Percentiles rank a stretch among this genome's conserved stretches.
Conservation (phyloP, 257 asterid species). For the Penstemon barbatus region DNA sequence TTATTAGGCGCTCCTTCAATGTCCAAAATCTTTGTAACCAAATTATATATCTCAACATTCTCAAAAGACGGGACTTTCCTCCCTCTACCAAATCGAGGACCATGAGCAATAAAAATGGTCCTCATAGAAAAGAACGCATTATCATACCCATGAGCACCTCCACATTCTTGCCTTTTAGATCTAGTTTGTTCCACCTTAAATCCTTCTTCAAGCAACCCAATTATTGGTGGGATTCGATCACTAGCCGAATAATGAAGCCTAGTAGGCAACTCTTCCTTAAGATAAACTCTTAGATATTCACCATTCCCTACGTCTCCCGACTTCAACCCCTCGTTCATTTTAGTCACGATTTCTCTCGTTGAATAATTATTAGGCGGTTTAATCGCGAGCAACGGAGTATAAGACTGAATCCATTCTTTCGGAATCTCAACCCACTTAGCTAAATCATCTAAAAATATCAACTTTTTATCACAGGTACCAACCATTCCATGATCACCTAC, state of each 20-base stretch:
- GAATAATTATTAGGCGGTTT: constrained; percentile 45
- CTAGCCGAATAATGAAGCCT: constrained; percentile 61
- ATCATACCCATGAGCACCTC: constrained; percentile 85
- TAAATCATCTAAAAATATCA: constrained; percentile 60
- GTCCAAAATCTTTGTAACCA: constrained; percentile 56
- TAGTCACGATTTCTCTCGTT: constrained; percentile 43
- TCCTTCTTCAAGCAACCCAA: constrained; percentile 64
- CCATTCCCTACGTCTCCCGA: constrained; percentile 61
- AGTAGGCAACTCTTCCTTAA: constrained; percentile 65
- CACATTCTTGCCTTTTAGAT: constrained; percentile 53
- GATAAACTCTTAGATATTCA: constrained; percentile 52
- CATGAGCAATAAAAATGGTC: constrained; percentile 67
- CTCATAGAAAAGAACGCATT: constrained; percentile 75
- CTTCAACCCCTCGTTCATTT: constrained; percentile 65
- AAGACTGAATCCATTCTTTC: constrained; percentile 58
- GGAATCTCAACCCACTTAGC: constrained; percentile 55
- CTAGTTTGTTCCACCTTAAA: constrained; percentile 58
- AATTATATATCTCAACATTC: constrained; percentile 66
- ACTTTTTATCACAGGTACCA: constrained; percentile 68
- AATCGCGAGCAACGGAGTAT: constrained; percentile 60
- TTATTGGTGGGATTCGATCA: constrained; percentile 60
- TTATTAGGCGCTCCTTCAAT: constrained; percentile 67
- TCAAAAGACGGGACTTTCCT: constrained; percentile 66
- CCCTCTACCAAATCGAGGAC: constrained; percentile 65
- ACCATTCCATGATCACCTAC: constrained; percentile 85